Percentiles rank a stretch among this genome's conserved stretches.
These are phyloP conservation scores for Xylariales sp. DNA, from an alignment of 2,329 filamentous ascomycete genomes.

Conservation along the genomic window DNA sequence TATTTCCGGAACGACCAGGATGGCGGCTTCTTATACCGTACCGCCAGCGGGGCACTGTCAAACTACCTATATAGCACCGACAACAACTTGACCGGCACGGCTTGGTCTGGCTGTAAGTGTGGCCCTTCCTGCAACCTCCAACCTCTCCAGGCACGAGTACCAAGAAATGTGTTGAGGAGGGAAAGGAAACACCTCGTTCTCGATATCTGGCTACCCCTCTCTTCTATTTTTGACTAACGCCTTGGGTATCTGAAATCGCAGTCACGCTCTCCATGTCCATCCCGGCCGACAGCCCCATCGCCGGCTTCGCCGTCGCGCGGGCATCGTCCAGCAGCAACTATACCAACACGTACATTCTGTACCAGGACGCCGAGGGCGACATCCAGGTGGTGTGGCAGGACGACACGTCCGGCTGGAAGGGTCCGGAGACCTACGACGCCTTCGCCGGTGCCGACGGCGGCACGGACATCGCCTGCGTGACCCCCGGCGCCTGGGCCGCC, in stretches of 20 bases:
- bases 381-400: slow-evolving; percentile 18
- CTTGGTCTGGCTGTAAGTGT: no score
- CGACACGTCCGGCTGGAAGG: slow-evolving; percentile 15
- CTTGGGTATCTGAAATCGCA: slow-evolving; percentile 25
- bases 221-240: no score
- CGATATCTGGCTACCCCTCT: no score
- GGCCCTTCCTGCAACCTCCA: no score
- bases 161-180: no score
- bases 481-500: slow-evolving; percentile 10
- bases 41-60: slow-evolving; percentile 5
- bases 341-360: slow-evolving; percentile 18
- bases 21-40: slow-evolving; percentile 9
- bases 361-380: slow-evolving; percentile 12
- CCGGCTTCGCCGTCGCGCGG: slow-evolving; percentile 15
- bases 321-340: slow-evolving; percentile 14
- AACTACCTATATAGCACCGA: no score
- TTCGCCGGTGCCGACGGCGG: slow-evolving; percentile 10
- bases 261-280: slow-evolving; percentile 20
- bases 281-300: slow-evolving; percentile 13
- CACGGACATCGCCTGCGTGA: slow-evolving; percentile 17
- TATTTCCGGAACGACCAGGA: slow-evolving; percentile 2
- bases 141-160: no score
- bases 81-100: no score
- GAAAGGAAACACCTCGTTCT: no score
- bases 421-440: slow-evolving; percentile 15